Percentiles rank a stretch among this genome's conserved stretches.
phyloP scores from a whole-genome alignment of 148 eudicot genomes.

The Amaranthus hypochondriacus region DNA sequence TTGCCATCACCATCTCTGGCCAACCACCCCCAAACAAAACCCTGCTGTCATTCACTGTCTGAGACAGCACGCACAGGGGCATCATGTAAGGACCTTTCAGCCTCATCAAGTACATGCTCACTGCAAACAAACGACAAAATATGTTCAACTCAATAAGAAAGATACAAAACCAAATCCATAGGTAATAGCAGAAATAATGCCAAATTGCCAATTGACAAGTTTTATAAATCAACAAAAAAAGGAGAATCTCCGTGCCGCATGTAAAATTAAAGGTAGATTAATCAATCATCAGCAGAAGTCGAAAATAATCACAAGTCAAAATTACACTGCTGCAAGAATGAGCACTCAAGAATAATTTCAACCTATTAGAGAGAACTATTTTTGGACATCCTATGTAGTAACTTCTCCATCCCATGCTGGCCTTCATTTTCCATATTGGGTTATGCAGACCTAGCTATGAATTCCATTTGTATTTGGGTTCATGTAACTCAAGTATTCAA shows the following conservation, averaged over 20 bases:
- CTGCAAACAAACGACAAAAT: constrained; percentile 34
- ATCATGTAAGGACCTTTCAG: constrained; percentile 93
- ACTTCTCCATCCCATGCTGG: too few species aligned
- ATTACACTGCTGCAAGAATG: not conserved
- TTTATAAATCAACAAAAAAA: not conserved
- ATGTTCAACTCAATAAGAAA: not conserved
- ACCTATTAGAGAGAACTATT: too few species aligned
- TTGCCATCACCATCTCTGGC: constrained; percentile 99
- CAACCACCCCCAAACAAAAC: constrained; percentile 96
- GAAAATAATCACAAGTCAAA: not conserved
- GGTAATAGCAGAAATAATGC: not conserved
- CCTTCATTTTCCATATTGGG: too few species aligned
- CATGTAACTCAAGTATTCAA: too few species aligned
- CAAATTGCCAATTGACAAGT: not conserved
- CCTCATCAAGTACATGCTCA: constrained; percentile 94
- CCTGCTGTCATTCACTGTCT: constrained; percentile 90
- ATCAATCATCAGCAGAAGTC: not conserved
- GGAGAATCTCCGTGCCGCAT: not conserved
- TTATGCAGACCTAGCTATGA: too few species aligned
- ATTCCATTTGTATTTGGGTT: too few species aligned
- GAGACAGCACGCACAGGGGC: constrained; percentile 93
- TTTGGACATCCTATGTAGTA: too few species aligned
- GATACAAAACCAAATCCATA: not conserved
- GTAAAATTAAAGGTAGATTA: not conserved
- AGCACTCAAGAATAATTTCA: not conserved